Percentiles rank a stretch among this genome's conserved stretches.
These are phyloP conservation scores for Lineolata rhizophorae DNA, from an alignment of 495 filamentous ascomycete genomes.

Conservation along the genomic window DNA sequence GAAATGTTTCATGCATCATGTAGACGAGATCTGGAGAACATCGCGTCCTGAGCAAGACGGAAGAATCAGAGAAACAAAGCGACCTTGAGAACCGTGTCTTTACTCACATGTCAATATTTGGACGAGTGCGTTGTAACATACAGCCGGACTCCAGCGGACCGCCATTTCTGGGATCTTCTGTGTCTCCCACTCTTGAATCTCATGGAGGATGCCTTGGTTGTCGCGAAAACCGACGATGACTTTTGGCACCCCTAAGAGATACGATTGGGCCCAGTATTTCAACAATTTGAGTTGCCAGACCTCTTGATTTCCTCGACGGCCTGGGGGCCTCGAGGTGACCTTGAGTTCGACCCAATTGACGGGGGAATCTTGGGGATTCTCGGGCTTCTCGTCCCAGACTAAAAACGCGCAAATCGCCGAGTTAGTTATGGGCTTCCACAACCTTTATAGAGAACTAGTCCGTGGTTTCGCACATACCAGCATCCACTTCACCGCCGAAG, in stretches of 20 bases:
- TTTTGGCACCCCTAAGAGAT: slow-evolving; percentile 75
- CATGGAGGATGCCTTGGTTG: slow-evolving; percentile 44
- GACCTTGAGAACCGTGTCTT: too few species aligned
- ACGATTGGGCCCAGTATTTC: slow-evolving; percentile 93
- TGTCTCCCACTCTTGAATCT: slow-evolving; percentile 59
- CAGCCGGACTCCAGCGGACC: too few species aligned
- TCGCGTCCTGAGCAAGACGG: too few species aligned
- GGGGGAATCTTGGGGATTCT: slow-evolving; percentile 32
- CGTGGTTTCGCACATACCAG: too few species aligned
- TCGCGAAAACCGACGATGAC: slow-evolving; percentile 80
- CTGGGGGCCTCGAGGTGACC: slow-evolving; percentile 49
- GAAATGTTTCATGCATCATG: too few species aligned
- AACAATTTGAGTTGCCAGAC: slow-evolving; percentile 76
- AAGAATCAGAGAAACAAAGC: too few species aligned
- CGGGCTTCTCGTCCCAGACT: slow-evolving; percentile 68
- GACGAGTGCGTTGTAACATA: too few species aligned
- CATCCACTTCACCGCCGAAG: slow-evolving; percentile 81
- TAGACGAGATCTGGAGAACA: too few species aligned
- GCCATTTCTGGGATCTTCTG: slow-evolving; percentile 51
- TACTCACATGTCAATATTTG: too few species aligned
- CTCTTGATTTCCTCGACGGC: slow-evolving; percentile 40
- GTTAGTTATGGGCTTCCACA: too few species aligned
- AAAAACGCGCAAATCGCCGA: too few species aligned
- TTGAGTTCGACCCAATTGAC: slow-evolving; percentile 93
- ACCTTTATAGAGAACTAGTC: too few species aligned